A percentile compares a stretch with the other conserved stretches of the same genome.
Evolutionary conservation across 495 filamentous ascomycete species (phyloP).

Genomic region (Opeltia flavorubescens): DNA sequence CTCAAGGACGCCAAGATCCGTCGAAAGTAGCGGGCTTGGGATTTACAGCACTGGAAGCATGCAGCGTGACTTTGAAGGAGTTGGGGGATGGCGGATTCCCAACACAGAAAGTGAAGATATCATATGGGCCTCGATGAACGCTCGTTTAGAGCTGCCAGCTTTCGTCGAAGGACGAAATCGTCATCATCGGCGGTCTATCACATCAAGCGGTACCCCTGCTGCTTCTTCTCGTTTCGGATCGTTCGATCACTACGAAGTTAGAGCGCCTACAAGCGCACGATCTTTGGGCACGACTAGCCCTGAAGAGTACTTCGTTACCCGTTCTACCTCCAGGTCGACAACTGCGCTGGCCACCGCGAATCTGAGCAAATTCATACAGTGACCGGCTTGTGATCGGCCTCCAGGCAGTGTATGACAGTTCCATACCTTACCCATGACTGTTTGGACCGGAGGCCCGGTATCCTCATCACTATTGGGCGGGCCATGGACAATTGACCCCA

Average conservation of each 20-base stretch:
- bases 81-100: constrained; percentile 56
- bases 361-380: not conserved
- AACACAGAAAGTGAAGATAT: constrained; percentile 39
- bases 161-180: constrained; percentile 4
- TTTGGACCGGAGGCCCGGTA: too few relatives aligned
- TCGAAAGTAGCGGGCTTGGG: constrained; percentile 9
- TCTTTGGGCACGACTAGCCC: constrained; percentile 1
- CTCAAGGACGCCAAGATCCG: constrained; percentile 7
- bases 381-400: not conserved
- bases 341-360: constrained; percentile 5
- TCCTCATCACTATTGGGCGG: too few relatives aligned
- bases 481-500: too few relatives aligned
- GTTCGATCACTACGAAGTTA: too few relatives aligned
- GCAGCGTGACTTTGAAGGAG: constrained; percentile 69
- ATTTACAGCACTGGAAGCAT: constrained; percentile 25
- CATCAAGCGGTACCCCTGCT: constrained; percentile 8
- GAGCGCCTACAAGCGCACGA: constrained; percentile 1
- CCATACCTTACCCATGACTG: too few relatives aligned
- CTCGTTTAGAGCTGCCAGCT: constrained; percentile 50
- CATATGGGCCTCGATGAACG: constrained; percentile 62
- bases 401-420: too few relatives aligned
- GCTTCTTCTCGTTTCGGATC: too few relatives aligned
- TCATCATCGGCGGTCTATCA: constrained; percentile 14
- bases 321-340: constrained; percentile 8
- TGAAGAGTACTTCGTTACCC: constrained; percentile 10